These are phyloP conservation scores for Phytopythium aichiense DNA, from an alignment of 352 stramenopile genomes.

Conservation along the genomic window DNA sequence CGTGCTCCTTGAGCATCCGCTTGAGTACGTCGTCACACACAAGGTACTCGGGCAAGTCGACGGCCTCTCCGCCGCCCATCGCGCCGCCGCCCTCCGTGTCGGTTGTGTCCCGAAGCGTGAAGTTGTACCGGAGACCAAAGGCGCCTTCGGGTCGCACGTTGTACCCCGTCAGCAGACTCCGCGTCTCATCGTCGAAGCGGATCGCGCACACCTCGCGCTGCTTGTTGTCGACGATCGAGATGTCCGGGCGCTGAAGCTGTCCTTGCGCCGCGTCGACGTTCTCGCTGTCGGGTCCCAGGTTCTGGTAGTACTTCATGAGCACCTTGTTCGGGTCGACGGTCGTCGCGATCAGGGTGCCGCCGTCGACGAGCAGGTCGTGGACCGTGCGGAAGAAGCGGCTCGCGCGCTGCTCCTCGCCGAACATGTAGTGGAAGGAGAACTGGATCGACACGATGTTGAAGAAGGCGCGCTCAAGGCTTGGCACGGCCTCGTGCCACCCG, in stretches of 20 bases:
- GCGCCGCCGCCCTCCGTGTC: constrained; percentile 30
- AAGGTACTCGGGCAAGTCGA: constrained; percentile 90
- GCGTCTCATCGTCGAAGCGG: constrained; percentile 59
- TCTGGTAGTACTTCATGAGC: constrained; percentile 79
- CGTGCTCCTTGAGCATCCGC: constrained; percentile 61
- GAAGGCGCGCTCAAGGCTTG: constrained; percentile 25
- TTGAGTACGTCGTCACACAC: constrained; percentile 79
- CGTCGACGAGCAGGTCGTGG: constrained; percentile 87
- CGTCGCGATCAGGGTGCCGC: constrained; percentile 95
- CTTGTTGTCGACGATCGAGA: constrained; percentile 70
- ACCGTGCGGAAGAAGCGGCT: constrained; percentile 94
- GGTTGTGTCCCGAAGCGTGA: constrained; percentile 77
- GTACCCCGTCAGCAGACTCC: constrained; percentile 38
- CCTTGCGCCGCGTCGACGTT: constrained; percentile 2
- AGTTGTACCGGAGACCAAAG: constrained; percentile 90
- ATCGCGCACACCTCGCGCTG: constrained; percentile 77
- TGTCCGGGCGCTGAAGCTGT: constrained; percentile 22
- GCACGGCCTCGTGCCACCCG: constrained; percentile 57
- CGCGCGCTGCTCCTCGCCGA: constrained; percentile 89
- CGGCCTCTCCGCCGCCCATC: constrained; percentile 51
- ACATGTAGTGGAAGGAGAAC: constrained; percentile 99
- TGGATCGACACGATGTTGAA: constrained; percentile 99
- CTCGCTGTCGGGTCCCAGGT: constrained; percentile 31
- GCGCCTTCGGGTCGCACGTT: constrained; percentile 30
- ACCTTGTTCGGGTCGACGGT: constrained; percentile 96